Evolutionary conservation across 352 stramenopile genomes (phyloP).

Genomic region (Globisporangium solare): DNA sequence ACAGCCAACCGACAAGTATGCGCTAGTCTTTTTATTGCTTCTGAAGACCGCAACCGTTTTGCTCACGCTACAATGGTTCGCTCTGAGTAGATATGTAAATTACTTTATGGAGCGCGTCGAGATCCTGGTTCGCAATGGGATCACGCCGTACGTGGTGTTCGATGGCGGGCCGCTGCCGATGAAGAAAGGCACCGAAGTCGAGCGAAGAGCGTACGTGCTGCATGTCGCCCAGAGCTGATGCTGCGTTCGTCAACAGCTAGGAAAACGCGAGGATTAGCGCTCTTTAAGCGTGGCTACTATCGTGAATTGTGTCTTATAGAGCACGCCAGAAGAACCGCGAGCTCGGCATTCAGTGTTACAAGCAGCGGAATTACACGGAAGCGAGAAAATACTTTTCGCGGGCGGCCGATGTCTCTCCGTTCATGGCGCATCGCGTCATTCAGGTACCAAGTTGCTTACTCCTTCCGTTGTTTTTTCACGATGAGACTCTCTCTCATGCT

Average conservation of each 20-base stretch:
- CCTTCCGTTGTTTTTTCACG: not conserved
- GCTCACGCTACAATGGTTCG: not conserved
- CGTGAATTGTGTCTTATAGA: conserved; percentile 14
- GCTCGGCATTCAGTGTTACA: conserved; percentile 50
- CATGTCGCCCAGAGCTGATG: not conserved
- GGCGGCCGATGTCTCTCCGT: conserved; percentile 73
- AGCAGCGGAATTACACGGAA: conserved; percentile 49
- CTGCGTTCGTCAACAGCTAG: not conserved
- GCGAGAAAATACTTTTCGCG: conserved; percentile 68
- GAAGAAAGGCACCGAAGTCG: conserved; percentile 76
- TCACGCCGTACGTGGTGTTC: conserved; percentile 77
- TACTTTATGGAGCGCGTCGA: conserved; percentile 71
- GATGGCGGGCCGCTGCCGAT: conserved; percentile 68
- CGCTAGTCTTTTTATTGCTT: not conserved
- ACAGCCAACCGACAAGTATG: conserved; percentile 66
- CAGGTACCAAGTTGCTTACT: conserved; percentile 25
- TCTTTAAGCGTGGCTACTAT: not conserved
- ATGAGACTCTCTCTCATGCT: not conserved
- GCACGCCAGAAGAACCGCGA: conserved; percentile 65
- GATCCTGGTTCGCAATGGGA: conserved; percentile 41
- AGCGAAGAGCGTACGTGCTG: conserved; percentile 46
- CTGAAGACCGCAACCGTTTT: too few relatives aligned
- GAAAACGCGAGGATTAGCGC: too few relatives aligned
- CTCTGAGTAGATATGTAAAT: conserved; percentile 50
- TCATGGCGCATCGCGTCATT: conserved; percentile 78